Evolutionary conservation across 441 rosid species (phyloP).

Genomic region (Manihot esculenta): DNA sequence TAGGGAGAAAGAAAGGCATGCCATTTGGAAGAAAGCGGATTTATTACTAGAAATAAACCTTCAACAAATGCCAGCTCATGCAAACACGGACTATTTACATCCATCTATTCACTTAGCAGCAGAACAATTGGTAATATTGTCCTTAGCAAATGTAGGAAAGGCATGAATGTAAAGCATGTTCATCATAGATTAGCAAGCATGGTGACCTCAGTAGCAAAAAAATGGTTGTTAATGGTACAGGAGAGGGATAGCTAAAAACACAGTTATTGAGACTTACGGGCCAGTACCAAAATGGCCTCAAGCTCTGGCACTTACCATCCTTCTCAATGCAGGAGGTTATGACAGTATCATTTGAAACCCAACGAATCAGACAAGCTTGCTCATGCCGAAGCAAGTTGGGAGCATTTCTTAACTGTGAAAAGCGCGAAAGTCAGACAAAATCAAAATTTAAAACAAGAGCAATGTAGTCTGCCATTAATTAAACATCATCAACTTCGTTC

Average conservation of each 20-base stretch:
- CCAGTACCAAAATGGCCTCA: slow-evolving; percentile 7
- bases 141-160: too few species aligned
- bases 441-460: not conserved
- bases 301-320: slow-evolving; percentile 42
- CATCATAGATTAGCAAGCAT: too few species aligned
- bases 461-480: not conserved
- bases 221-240: too few species aligned
- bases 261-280: not conserved
- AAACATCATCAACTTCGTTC: not conserved
- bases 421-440: slow-evolving; percentile 1
- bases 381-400: slow-evolving; percentile 49
- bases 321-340: slow-evolving; percentile 38
- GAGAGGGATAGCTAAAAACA: not conserved
- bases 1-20: too few species aligned
- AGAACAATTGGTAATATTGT: too few species aligned
- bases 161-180: too few species aligned
- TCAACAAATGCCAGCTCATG: too few species aligned
- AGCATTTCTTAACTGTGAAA: slow-evolving; percentile 58
- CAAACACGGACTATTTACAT: too few species aligned
- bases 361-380: slow-evolving; percentile 47
- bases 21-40: too few species aligned
- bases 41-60: too few species aligned
- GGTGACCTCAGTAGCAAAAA: too few species aligned
- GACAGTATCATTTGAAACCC: slow-evolving; percentile 51
- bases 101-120: too few species aligned